Conservation (phyloP, 306 rosid genomes). For the Dalbergia cultrata region DNA sequence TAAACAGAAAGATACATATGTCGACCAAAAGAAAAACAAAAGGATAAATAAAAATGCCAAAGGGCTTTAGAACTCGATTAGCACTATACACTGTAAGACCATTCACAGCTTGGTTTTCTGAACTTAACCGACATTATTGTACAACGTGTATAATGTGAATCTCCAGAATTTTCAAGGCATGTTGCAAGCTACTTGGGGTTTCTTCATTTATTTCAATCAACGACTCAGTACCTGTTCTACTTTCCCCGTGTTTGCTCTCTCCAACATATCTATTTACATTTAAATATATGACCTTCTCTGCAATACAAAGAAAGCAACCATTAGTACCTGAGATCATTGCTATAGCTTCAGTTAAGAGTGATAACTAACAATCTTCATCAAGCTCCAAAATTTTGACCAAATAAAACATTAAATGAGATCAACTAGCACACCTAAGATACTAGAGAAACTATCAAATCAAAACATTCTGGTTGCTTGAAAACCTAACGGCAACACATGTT, state of each 20-base stretch:
- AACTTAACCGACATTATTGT: conserved; percentile 14
- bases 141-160: conserved; percentile 13
- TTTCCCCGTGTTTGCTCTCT: conserved; percentile 13
- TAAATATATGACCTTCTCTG: conserved; percentile 40
- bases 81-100: neutral
- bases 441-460: conserved; percentile 24
- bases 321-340: conserved; percentile 4
- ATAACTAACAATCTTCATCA: neutral
- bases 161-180: neutral
- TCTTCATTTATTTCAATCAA: conserved; percentile 26
- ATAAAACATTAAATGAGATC: neutral
- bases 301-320: conserved; percentile 32
- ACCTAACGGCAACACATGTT: neutral
- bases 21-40: neutral
- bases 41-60: neutral
- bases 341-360: neutral
- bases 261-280: conserved; percentile 3
- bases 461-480: conserved; percentile 1
- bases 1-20: too few relatives aligned
- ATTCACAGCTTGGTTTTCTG: conserved; percentile 2
- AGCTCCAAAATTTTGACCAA: neutral
- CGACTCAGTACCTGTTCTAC: neutral
- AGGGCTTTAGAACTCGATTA: neutral
- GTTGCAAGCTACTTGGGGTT: conserved; percentile 12
- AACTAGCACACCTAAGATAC: conserved; percentile 16